These are phyloP conservation scores for Myxozyma kluyveri DNA, from an alignment of 805 yeast species.

Conservation along the genomic window DNA sequence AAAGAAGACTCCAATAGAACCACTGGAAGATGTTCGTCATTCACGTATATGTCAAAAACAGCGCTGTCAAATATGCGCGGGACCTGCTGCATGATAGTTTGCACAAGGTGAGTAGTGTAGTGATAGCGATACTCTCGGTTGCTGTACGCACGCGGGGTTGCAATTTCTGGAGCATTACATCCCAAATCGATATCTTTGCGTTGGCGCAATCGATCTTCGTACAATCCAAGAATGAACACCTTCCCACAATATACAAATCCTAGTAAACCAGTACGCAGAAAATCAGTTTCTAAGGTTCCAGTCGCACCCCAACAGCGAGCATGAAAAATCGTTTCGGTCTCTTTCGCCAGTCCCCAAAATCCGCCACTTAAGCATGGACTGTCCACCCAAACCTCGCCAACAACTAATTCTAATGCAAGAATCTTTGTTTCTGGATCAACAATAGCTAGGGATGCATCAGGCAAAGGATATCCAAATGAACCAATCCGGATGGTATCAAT, in stretches of 20 bases:
- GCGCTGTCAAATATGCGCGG: slow-evolving; percentile 84
- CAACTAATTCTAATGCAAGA: slow-evolving; percentile 69
- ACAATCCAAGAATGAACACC: slow-evolving; percentile 80
- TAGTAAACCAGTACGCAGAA: slow-evolving; percentile 82
- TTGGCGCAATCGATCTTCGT: slow-evolving; percentile 88
- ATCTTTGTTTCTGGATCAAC: slow-evolving; percentile 89
- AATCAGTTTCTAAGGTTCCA: slow-evolving; percentile 71
- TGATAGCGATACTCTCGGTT: slow-evolving; percentile 53
- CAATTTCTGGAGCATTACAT: slow-evolving; percentile 12
- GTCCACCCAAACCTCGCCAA: slow-evolving; percentile 98
- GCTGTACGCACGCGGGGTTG: slow-evolving; percentile 9
- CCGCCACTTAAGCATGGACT: slow-evolving; percentile 89
- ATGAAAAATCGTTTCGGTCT: slow-evolving; percentile 73
- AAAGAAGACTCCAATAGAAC: slow-evolving; percentile 75
- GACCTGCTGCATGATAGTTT: slow-evolving; percentile 76
- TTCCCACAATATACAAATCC: slow-evolving; percentile 88
- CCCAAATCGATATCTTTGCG: slow-evolving; percentile 39
- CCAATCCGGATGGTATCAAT: slow-evolving; percentile 59
- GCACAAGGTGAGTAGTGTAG: slow-evolving; percentile 82
- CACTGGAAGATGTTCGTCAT: slow-evolving; percentile 78
- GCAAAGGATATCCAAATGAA: slow-evolving; percentile 90
- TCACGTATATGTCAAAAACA: slow-evolving; percentile 78
- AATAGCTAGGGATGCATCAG: slow-evolving; percentile 88
- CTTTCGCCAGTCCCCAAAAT: slow-evolving; percentile 68
- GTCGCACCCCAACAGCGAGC: slow-evolving; percentile 73